These are phyloP conservation scores for Saccharomycopsis selenospora DNA, from an alignment of 805 yeast species.

Conservation along the genomic window DNA sequence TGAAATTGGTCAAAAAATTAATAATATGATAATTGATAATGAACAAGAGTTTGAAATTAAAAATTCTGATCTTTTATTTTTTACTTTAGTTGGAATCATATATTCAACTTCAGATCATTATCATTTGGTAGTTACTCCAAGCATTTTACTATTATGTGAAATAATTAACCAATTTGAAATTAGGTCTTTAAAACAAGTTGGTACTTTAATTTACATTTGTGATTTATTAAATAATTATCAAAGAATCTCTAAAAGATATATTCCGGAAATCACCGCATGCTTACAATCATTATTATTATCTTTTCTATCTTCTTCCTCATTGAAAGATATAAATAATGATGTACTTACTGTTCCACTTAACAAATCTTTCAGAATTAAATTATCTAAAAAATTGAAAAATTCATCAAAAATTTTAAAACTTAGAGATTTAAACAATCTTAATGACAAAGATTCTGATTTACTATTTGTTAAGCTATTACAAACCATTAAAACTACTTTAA, in stretches of 20 bases:
- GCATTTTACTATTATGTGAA: slow-evolving; percentile 66
- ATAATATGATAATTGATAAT: slow-evolving; percentile 27
- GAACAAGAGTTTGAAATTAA: slow-evolving; percentile 28
- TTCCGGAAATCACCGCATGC: slow-evolving; percentile 70
- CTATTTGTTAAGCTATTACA: slow-evolving; percentile 27
- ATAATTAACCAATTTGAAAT: slow-evolving; percentile 48
- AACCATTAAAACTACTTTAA: slow-evolving; percentile 28
- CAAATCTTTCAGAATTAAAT: background rate
- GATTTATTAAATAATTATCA: slow-evolving; percentile 68
- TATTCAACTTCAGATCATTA: slow-evolving; percentile 95
- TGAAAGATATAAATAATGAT: background rate
- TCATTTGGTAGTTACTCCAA: slow-evolving; percentile 85
- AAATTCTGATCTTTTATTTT: slow-evolving; percentile 56
- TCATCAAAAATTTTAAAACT: slow-evolving; percentile 2
- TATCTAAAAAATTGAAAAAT: background rate
- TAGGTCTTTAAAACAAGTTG: slow-evolving; percentile 31
- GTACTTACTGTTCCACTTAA: background rate
- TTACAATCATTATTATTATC: slow-evolving; percentile 27
- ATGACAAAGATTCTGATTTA: slow-evolving; percentile 20
- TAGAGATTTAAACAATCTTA: slow-evolving; percentile 5
- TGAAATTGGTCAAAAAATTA: slow-evolving; percentile 48
- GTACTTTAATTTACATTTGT: slow-evolving; percentile 59
- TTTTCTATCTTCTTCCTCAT: background rate
- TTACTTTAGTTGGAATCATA: slow-evolving; percentile 62
- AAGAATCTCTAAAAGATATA: slow-evolving; percentile 65